Conservation (phyloP, 148 eudicot species). For the Dysphania ambrosioides region DNA sequence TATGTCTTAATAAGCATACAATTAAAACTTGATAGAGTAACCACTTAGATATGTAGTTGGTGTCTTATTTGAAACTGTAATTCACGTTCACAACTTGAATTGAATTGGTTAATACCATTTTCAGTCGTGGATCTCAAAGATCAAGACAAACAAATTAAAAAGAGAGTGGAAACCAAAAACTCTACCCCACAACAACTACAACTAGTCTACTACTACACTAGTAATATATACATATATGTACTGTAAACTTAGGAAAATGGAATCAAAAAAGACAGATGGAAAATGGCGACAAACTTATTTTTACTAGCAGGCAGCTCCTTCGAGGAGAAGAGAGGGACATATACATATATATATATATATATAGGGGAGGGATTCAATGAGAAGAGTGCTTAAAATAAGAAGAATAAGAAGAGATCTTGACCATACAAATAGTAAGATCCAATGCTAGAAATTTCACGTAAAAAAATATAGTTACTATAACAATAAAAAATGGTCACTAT, state of each 20-base stretch:
- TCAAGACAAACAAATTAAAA: conserved; percentile 22
- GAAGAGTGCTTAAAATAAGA: no score
- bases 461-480: no score
- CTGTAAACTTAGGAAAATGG: conserved; percentile 21
- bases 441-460: no score
- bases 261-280: conserved; percentile 24
- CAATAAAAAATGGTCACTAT: no score
- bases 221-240: neutral
- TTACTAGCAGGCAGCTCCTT: conserved; percentile 37
- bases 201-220: neutral
- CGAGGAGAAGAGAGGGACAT: conserved; percentile 35
- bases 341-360: no score
- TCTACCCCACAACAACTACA: conserved; percentile 1
- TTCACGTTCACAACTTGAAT: conserved; percentile 32
- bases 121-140: conserved; percentile 28
- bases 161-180: conserved; percentile 13
- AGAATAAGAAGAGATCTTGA: no score
- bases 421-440: no score
- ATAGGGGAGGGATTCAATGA: no score
- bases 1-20: neutral
- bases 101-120: conserved; percentile 14
- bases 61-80: conserved; percentile 32
- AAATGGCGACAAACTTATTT: conserved; percentile 26
- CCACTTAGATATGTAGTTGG: conserved; percentile 13
- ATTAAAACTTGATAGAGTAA: neutral